Percentiles rank a stretch among this genome's conserved stretches.
Conservation (phyloP, 495 filamentous ascomycete species). For the Penicillium atrosanguineum region DNA sequence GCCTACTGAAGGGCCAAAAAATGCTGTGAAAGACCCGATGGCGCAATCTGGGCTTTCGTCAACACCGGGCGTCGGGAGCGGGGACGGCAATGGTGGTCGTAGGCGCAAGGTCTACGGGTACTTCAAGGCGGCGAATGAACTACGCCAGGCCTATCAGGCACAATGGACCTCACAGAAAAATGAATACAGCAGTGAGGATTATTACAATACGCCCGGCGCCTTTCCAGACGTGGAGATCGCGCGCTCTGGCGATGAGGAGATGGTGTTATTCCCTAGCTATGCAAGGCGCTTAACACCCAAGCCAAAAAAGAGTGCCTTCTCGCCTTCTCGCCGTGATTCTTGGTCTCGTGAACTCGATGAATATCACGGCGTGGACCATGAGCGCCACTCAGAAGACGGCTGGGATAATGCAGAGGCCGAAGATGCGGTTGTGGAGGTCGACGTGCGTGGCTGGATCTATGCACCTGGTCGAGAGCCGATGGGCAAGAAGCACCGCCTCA, state of each 20-base stretch:
- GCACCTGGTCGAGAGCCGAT: conserved; percentile 81
- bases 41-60: conserved; percentile 35
- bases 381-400: conserved; percentile 43
- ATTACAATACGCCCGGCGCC: conserved; percentile 64
- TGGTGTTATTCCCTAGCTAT: conserved; percentile 93
- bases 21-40: conserved; percentile 36
- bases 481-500: conserved; percentile 79
- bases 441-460: conserved; percentile 94
- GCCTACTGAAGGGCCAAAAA: conserved; percentile 22
- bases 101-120: conserved; percentile 83
- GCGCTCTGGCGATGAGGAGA: conserved; percentile 78
- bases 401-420: conserved; percentile 71
- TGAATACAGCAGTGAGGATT: conserved; percentile 49
- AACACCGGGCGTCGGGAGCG: conserved; percentile 29
- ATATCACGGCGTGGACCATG: conserved; percentile 32
- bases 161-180: conserved; percentile 53
- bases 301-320: conserved; percentile 24
- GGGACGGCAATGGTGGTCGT: conserved; percentile 60
- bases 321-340: conserved; percentile 26
- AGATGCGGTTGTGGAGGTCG: conserved; percentile 79
- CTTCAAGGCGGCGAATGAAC: conserved; percentile 83
- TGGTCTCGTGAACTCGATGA: conserved; percentile 37
- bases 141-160: conserved; percentile 76
- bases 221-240: conserved; percentile 82
- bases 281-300: conserved; percentile 57